phyloP scores from a whole-genome alignment of 2,329 filamentous ascomycete species.

The Trichoderma aggressivum region DNA sequence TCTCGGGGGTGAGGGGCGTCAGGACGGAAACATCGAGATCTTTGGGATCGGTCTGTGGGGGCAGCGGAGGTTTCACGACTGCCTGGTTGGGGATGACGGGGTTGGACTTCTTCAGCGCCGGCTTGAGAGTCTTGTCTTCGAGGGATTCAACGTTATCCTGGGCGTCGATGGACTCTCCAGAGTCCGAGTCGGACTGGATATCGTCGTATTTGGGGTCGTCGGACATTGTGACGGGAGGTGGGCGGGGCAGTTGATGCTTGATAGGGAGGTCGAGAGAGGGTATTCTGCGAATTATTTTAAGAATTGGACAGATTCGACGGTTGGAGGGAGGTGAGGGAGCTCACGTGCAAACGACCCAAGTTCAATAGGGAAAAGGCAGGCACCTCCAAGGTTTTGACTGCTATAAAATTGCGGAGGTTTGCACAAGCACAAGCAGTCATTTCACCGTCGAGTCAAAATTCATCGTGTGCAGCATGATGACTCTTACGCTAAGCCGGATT shows the following conservation, averaged over 20 bases:
- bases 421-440: constrained; percentile 27
- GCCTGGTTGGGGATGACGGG: constrained; percentile 55
- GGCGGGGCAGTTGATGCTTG: constrained; percentile 20
- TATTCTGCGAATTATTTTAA: neutral
- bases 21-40: constrained; percentile 79
- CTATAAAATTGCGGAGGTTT: constrained; percentile 21
- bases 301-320: neutral
- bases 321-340: neutral
- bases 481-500: constrained; percentile 38
- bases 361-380: neutral
- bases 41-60: constrained; percentile 89
- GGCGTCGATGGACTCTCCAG: constrained; percentile 61
- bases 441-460: constrained; percentile 41
- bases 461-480: constrained; percentile 42
- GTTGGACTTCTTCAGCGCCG: constrained; percentile 74
- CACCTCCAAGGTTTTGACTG: constrained; percentile 22
- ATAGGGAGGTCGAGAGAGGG: neutral
- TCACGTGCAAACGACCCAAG: neutral
- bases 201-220: constrained; percentile 66
- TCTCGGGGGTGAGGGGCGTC: constrained; percentile 86
- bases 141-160: constrained; percentile 56
- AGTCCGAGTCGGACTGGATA: constrained; percentile 68
- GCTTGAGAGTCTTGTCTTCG: constrained; percentile 70
- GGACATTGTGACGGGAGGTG: constrained; percentile 28
- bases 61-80: constrained; percentile 53